phyloP scores from a whole-genome alignment of 2,329 filamentous ascomycete genomes.

The Ophiostoma quercus region DNA sequence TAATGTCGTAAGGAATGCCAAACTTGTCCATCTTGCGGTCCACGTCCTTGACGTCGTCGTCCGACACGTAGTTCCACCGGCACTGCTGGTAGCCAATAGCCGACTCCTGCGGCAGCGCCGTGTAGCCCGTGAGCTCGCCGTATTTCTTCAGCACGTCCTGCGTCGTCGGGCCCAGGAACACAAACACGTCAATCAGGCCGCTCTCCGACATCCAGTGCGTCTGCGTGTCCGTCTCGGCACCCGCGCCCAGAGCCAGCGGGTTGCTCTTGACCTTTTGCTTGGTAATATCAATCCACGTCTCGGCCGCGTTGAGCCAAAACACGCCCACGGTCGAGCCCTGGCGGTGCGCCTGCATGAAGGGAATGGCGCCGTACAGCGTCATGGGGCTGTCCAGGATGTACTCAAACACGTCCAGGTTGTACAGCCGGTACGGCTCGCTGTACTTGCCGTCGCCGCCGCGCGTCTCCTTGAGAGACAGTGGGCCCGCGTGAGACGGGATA shows the following conservation, averaged over 20 bases:
- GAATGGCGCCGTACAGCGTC: conserved; percentile 96
- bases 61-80: conserved; percentile 97
- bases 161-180: conserved; percentile 86
- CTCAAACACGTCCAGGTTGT: conserved; percentile 97
- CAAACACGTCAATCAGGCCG: conserved; percentile 84
- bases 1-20: conserved; percentile 95
- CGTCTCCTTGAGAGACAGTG: conserved; percentile 83
- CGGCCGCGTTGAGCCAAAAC: conserved; percentile 95
- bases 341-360: conserved; percentile 94
- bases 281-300: conserved; percentile 94
- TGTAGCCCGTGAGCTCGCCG: conserved; percentile 84
- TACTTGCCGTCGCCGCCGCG: conserved; percentile 82
- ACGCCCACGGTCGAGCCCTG: conserved; percentile 91
- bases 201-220: conserved; percentile 97
- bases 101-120: conserved; percentile 86
- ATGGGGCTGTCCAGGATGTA: conserved; percentile 96
- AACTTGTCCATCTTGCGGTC: conserved; percentile 94
- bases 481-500: conserved; percentile 86
- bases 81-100: conserved; percentile 94
- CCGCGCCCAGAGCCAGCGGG: conserved; percentile 67
- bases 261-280: conserved; percentile 72
- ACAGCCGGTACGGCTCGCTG: conserved; percentile 84
- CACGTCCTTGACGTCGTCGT: conserved; percentile 94
- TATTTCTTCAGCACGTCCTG: conserved; percentile 77
- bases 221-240: conserved; percentile 67